Evolutionary conservation across 2,329 filamentous ascomycete genomes (phyloP).

Genomic region (Xylaria sp.): DNA sequence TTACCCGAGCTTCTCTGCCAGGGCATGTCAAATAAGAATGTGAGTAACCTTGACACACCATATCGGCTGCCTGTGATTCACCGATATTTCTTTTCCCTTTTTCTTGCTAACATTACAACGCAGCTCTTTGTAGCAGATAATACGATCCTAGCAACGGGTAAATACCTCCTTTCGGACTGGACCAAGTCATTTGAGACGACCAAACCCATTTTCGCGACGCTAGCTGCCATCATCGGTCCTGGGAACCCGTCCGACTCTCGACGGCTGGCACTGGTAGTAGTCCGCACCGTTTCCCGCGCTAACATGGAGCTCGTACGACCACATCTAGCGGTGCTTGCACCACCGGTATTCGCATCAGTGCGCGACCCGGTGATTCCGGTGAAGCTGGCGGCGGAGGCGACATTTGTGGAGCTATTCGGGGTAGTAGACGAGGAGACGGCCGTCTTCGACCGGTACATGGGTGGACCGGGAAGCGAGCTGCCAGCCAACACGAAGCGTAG

Average conservation of each 20-base stretch:
- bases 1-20: constrained; percentile 80
- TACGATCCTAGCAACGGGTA: constrained; percentile 87
- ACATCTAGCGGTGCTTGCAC: constrained; percentile 82
- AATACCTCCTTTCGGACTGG: constrained; percentile 80
- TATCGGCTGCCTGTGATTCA: background rate
- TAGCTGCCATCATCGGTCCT: constrained; percentile 80
- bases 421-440: constrained; percentile 87
- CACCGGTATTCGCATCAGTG: constrained; percentile 87
- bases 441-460: constrained; percentile 92
- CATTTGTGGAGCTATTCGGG: constrained; percentile 89
- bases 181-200: constrained; percentile 78
- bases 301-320: constrained; percentile 84
- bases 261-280: constrained; percentile 84
- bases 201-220: constrained; percentile 82
- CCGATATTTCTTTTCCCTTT: too few relatives aligned
- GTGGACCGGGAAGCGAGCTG: constrained; percentile 71
- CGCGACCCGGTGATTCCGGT: constrained; percentile 93
- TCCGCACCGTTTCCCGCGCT: constrained; percentile 84
- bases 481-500: constrained; percentile 81
- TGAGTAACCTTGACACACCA: constrained; percentile 58
- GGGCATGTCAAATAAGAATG: constrained; percentile 80
- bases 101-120: constrained; percentile 20
- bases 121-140: constrained; percentile 90
- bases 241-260: constrained; percentile 85
- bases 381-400: constrained; percentile 93